Conservation (phyloP, 1,284 basidiomycete genomes). For the Crepidotus sp. region DNA sequence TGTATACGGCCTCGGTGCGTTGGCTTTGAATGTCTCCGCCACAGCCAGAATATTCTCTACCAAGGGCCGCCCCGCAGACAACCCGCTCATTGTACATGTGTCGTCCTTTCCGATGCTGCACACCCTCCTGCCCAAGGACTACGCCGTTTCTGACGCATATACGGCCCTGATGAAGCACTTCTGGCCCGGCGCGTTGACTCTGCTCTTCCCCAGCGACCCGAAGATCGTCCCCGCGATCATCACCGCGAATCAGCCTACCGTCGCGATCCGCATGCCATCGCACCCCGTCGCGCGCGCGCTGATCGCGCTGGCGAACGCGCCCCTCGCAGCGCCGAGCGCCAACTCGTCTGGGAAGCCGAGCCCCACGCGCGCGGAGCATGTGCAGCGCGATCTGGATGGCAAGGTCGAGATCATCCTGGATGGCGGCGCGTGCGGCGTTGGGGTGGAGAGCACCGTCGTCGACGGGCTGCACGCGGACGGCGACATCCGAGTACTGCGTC, state of each 20-base stretch:
- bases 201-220: constrained; percentile 77
- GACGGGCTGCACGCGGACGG: constrained; percentile 74
- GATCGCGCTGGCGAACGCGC: constrained; percentile 67
- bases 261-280: constrained; percentile 90
- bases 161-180: constrained; percentile 70
- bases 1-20: constrained; percentile 92
- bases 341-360: constrained; percentile 93
- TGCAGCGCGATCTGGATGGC: constrained; percentile 69
- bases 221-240: constrained; percentile 53
- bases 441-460: constrained; percentile 93
- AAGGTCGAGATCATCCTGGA: constrained; percentile 79
- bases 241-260: constrained; percentile 75
- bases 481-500: constrained; percentile 75
- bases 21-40: constrained; percentile 65
- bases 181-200: constrained; percentile 93
- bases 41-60: constrained; percentile 75
- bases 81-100: constrained; percentile 96
- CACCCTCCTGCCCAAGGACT: constrained; percentile 59
- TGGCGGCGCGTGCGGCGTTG: constrained; percentile 86
- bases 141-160: constrained; percentile 57
- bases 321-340: constrained; percentile 92
- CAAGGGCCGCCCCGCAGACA: constrained; percentile 92
- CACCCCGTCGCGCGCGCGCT: constrained; percentile 90
- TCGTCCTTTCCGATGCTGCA: constrained; percentile 79
- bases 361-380: constrained; percentile 89